Conservation (phyloP, 768 basidiomycete species). For the Termitomyces sp. region DNA sequence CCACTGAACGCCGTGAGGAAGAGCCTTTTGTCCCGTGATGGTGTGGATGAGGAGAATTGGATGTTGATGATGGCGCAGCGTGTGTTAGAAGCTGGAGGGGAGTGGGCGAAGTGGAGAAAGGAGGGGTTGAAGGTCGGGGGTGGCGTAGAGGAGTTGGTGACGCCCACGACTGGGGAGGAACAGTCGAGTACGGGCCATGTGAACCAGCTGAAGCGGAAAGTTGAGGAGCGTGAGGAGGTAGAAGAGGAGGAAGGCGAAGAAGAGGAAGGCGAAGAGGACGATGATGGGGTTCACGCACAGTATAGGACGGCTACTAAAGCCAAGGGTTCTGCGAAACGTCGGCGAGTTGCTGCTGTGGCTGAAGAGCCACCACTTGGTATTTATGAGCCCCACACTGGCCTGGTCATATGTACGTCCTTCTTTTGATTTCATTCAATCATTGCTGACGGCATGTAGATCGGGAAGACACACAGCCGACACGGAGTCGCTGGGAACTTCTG, state of each 20-base stretch:
- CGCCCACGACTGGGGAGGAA: slow-evolving; percentile 22
- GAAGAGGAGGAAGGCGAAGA: slow-evolving; percentile 22
- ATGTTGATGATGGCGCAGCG: slow-evolving; percentile 75
- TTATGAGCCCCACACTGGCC: slow-evolving; percentile 79
- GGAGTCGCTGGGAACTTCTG: slow-evolving; percentile 52
- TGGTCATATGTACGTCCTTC: slow-evolving; percentile 59
- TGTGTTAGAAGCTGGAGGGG: slow-evolving; percentile 55
- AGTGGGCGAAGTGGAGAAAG: slow-evolving; percentile 55
- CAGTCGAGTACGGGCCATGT: slow-evolving; percentile 10
- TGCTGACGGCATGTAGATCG: slow-evolving; percentile 46
- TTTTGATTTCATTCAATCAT: background rate
- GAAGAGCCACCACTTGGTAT: slow-evolving; percentile 51
- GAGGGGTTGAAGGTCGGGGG: slow-evolving; percentile 49
- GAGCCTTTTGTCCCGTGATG: slow-evolving; percentile 69
- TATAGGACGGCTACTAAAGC: background rate
- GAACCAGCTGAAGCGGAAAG: slow-evolving; percentile 21
- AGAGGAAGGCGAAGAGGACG: slow-evolving; percentile 1
- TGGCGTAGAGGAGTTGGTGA: slow-evolving; percentile 23
- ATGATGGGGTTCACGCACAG: background rate
- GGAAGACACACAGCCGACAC: slow-evolving; percentile 70
- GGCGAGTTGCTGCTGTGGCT: slow-evolving; percentile 20
- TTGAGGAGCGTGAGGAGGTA: slow-evolving; percentile 22
- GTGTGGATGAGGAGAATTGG: slow-evolving; percentile 88
- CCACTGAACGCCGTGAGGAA: slow-evolving; percentile 83
- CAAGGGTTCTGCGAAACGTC: slow-evolving; percentile 13